Evolutionary conservation across 2,329 filamentous ascomycete species (phyloP).

Genomic region (Colletotrichum lini): DNA sequence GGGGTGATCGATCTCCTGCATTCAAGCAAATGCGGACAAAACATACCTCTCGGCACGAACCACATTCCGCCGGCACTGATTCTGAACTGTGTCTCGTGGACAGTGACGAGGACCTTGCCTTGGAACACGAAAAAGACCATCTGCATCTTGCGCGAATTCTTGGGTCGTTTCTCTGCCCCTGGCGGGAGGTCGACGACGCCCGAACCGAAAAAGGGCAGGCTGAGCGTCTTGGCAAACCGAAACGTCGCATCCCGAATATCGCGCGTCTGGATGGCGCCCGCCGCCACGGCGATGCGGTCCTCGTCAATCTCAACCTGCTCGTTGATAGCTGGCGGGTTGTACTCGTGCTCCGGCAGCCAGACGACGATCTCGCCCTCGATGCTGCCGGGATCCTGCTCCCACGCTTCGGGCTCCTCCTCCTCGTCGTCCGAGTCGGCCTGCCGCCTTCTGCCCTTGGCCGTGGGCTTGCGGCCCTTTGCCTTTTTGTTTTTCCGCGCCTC

Average conservation of each 20-base stretch:
- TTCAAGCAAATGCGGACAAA: background rate
- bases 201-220: constrained; percentile 87
- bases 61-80: constrained; percentile 91
- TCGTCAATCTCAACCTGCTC: constrained; percentile 69
- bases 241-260: constrained; percentile 79
- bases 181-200: constrained; percentile 92
- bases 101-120: constrained; percentile 85
- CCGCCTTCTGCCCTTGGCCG: constrained; percentile 48
- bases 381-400: constrained; percentile 78
- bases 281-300: constrained; percentile 70
- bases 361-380: constrained; percentile 74
- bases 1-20: background rate
- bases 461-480: constrained; percentile 46
- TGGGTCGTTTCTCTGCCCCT: constrained; percentile 85
- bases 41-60: constrained; percentile 93
- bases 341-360: constrained; percentile 73
- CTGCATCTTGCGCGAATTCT: constrained; percentile 96
- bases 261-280: constrained; percentile 68
- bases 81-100: constrained; percentile 82
- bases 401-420: constrained; percentile 71
- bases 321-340: constrained; percentile 61
- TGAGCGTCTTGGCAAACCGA: constrained; percentile 90
- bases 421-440: constrained; percentile 63
- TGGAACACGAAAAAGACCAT: constrained; percentile 94
- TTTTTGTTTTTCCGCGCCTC: constrained; percentile 43